Conservation (phyloP, 176 grass and related monocot species). For the Melocanna baccifera region DNA sequence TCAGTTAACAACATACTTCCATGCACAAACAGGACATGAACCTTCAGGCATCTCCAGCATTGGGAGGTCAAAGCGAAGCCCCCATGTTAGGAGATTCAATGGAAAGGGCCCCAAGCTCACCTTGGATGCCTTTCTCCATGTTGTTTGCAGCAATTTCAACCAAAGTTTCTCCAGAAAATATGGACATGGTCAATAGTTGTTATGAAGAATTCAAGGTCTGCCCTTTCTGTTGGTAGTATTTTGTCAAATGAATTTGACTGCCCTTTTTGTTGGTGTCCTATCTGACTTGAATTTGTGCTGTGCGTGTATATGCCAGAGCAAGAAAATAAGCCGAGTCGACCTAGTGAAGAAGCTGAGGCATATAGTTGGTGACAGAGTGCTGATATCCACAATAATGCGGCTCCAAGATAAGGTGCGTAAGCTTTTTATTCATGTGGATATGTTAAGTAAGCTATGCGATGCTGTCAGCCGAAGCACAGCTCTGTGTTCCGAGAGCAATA, state of each 20-base stretch:
- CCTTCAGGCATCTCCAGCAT: slow-evolving; percentile 40
- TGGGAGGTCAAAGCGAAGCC: slow-evolving; percentile 46
- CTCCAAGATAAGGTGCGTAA: slow-evolving; percentile 76
- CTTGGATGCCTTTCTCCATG: slow-evolving; percentile 99
- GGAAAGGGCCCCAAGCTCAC: slow-evolving; percentile 63
- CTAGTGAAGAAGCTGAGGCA: slow-evolving; percentile 81
- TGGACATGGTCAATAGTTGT: slow-evolving; percentile 81
- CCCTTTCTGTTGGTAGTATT: neutral
- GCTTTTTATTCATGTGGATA: slow-evolving; percentile 18
- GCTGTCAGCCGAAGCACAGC: neutral
- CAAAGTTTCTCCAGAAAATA: slow-evolving; percentile 70
- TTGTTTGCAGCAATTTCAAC: slow-evolving; percentile 97
- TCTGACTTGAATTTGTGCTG: neutral
- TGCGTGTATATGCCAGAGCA: slow-evolving; percentile 41
- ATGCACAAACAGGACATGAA: slow-evolving; percentile 51
- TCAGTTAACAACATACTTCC: slow-evolving; percentile 19
- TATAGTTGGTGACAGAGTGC: slow-evolving; percentile 83
- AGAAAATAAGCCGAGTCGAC: slow-evolving; percentile 80
- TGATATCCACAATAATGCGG: slow-evolving; percentile 91
- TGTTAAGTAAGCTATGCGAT: neutral
- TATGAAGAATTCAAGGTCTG: slow-evolving; percentile 95
- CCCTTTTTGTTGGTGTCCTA: neutral
- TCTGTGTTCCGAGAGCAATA: neutral
- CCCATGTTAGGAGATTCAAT: slow-evolving; percentile 53
- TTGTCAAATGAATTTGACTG: neutral